Conservation (phyloP, 139 green algal species). For the Chlorella sp. region DNA sequence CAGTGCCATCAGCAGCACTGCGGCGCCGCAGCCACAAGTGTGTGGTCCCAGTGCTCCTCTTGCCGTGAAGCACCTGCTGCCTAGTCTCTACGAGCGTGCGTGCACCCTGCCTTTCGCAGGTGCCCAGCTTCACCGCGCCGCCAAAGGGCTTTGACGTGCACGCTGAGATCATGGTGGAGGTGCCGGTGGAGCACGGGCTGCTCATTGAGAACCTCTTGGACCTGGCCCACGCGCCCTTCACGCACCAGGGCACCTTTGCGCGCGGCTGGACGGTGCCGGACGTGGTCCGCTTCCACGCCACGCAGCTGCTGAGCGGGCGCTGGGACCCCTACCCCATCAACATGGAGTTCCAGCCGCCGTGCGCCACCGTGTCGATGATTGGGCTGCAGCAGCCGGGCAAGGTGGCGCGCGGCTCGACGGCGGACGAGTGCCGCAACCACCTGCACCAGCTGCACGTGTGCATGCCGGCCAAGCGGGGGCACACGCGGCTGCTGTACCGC, state of each 20-base stretch:
- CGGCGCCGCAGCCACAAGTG: too few species aligned
- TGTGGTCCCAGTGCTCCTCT: too few species aligned
- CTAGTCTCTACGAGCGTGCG: too few species aligned
- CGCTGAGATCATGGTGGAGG: constrained; percentile 84
- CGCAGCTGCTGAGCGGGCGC: constrained; percentile 51
- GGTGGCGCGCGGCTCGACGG: constrained; percentile 64
- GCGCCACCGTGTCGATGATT: constrained; percentile 83
- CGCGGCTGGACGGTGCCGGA: constrained; percentile 94
- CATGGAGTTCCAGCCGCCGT: constrained; percentile 95
- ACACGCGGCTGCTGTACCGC: constrained; percentile 94
- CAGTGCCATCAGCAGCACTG: background rate
- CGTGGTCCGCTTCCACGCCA: constrained; percentile 76
- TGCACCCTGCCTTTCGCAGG: too few species aligned
- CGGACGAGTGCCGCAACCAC: constrained; percentile 78
- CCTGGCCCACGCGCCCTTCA: constrained; percentile 98
- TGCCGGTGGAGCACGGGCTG: constrained; percentile 96
- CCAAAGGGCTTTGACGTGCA: constrained; percentile 76
- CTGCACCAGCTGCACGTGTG: constrained; percentile 98
- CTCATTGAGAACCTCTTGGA: constrained; percentile 99
- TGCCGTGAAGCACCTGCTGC: too few species aligned
- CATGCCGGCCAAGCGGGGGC: constrained; percentile 72
- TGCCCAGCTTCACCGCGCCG: constrained; percentile 48
- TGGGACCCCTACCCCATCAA: constrained; percentile 99
- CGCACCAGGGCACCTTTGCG: constrained; percentile 95
- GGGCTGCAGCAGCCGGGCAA: constrained; percentile 87